Evolutionary conservation across 768 basidiomycete species (phyloP), one percentile per base, ranked within the genome.

Genomic region (Kwoniella sp.): DNA sequence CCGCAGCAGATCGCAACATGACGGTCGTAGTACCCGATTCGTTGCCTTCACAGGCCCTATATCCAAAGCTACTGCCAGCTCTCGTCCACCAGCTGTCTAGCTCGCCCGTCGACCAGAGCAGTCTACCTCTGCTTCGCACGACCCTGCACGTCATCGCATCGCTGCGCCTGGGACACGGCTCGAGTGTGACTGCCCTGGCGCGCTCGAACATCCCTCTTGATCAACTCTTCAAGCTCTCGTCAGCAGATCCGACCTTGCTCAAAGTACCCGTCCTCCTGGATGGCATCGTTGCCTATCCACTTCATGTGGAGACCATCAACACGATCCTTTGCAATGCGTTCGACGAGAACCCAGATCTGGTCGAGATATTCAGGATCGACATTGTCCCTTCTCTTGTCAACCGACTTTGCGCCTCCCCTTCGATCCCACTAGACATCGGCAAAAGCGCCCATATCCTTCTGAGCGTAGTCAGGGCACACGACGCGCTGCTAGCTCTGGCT

Each of bases 321-420:
- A 36, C 40, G 7, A 28, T 65, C 15, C 14, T 63, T 9, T 31
- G 25, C 5, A 38, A 33, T 3, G 31, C 39, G n/a, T 44, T 57
- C 19, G 89, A 50, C 3, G 27, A 10, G 1, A 34, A 60, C 20
- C n/a, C 47, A 5, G 38, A 41, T 11, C 27, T 54, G 2, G 22
- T 57, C 6, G 50, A 56, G 23, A 33, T 45, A 0, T 46, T 65
- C 20, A 40, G 50, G 5, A 44, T 32, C 2, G 49, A 57, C 11
- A 27, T 64, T 20, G 20, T 60, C 26, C 57, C 60, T 11, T 17
- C 38, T 12, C 42, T 68, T 2, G 28, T 58, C 17, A 54, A 43
- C 11, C 33, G 60, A 28, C 41, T 63, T 3, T 46, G 37, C 10
- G 17, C 9, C 31, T 33, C n/a, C 46, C 27, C 12, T 33, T 22